Base-by-base conservation (phyloP, 2,329 filamentous ascomycete genomes). In the Penicillium sp. region DNA sequence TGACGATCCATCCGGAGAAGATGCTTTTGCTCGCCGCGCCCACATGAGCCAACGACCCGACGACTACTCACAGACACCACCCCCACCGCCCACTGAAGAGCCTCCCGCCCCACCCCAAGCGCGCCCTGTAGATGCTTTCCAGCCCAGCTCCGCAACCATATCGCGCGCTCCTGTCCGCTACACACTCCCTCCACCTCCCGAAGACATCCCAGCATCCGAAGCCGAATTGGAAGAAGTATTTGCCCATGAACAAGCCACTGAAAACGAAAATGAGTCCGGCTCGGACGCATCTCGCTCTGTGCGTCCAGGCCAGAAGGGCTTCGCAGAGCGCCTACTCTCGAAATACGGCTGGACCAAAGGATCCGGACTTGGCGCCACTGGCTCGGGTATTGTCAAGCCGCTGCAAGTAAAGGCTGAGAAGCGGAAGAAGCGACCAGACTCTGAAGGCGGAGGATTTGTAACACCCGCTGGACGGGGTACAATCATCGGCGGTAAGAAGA, bases 331-430 rank as follows among this genome's bases (percentile, higher is more conserved):
- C 29, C 81, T 97, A 48, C 89, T 98, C 83, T 81, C 83, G 53
- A 97, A 96, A 67, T 93, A 95, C 72, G 93, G 93, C 47, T 97
- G 91, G 88, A 86, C 84, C 31, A 86, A 91, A 63, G 93, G 93
- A 23, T 81, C 86, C 54, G 93, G 93, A 18, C 81, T 98, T 3
- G 93, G 93, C 58, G 90, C 89, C 13, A 81, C 85, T 54, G 83
- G 83, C 28, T 83, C 84, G 23, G 93, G 93, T 53, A 96, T 98
- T 61, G 79, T 89, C 46, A 88, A 90, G 20, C 88, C 91, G 4
- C 75, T 98, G 3, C 83, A 83, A 41, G 87, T 92, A 24, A 83
- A 95, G 61, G 81, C 92, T n/a, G 86, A 93, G 61, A 95, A 93
- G 73, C 81, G 86, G 28, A 88, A 89, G 68, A 90, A 89, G 71